Evolutionary conservation across 192 early-diverging fungal genomes (phyloP).

Genomic region (Lobosporangium transversale): DNA sequence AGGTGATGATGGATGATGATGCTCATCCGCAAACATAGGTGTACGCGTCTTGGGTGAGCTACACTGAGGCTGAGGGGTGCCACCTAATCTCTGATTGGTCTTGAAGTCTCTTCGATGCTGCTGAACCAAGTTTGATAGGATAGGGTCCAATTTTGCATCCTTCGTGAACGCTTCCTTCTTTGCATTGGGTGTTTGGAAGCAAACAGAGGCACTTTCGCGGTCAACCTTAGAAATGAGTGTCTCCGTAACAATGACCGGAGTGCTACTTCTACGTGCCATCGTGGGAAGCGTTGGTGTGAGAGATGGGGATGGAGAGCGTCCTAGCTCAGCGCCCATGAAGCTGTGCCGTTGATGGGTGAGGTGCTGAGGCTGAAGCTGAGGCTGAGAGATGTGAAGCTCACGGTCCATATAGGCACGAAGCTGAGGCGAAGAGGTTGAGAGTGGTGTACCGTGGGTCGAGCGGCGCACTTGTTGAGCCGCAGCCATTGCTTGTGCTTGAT

Average conservation of each 20-base stretch:
- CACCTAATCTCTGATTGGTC: constrained; percentile 42
- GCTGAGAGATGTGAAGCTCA: constrained; percentile 5
- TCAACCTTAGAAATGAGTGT: constrained; percentile 38
- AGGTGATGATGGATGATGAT: not conserved
- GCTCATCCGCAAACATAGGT: constrained; percentile 3
- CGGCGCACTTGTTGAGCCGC: constrained; percentile 7
- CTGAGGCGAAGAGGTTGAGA: constrained; percentile 33
- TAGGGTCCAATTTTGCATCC: constrained; percentile 36
- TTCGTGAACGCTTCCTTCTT: constrained; percentile 26
- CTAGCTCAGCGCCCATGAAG: constrained; percentile 23
- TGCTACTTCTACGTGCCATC: constrained; percentile 22
- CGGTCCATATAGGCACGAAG: constrained; percentile 12
- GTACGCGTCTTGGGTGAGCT: constrained; percentile 15
- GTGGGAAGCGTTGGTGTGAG: not conserved
- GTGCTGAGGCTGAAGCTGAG: constrained; percentile 7
- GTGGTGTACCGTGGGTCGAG: not conserved
- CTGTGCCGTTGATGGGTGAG: constrained; percentile 27
- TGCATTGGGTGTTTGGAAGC: constrained; percentile 32
- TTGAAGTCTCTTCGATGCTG: constrained; percentile 48
- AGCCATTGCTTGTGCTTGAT: constrained; percentile 3
- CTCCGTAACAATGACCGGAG: constrained; percentile 5
- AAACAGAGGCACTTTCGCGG: constrained; percentile 33
- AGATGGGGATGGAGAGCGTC: not conserved
- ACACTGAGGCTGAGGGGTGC: constrained; percentile 9
- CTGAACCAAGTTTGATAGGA: constrained; percentile 32